phyloP scores from a whole-genome alignment of 441 rosid species.

The Eutrema salsugineum region DNA sequence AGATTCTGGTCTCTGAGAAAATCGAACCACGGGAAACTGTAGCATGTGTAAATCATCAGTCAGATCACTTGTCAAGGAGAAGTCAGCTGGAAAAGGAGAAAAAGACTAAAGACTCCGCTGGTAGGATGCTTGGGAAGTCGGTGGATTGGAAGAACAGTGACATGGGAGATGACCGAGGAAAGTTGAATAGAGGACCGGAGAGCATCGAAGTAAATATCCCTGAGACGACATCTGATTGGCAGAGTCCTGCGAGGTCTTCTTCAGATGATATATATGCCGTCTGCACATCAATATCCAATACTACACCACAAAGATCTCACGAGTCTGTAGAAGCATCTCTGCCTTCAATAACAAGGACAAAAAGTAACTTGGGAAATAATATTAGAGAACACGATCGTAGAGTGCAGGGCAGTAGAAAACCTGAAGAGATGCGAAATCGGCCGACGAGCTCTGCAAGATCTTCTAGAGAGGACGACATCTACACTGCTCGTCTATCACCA shows the following conservation, averaged over 20 bases:
- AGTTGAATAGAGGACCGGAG: slow-evolving; percentile 15
- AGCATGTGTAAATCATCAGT: slow-evolving; percentile 28
- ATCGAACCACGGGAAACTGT: slow-evolving; percentile 25
- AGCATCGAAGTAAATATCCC: slow-evolving; percentile 31
- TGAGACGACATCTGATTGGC: slow-evolving; percentile 30
- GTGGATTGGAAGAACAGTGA: slow-evolving; percentile 13
- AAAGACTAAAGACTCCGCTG: slow-evolving; percentile 1
- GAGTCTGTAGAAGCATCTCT: slow-evolving; percentile 20
- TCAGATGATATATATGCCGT: slow-evolving; percentile 27
- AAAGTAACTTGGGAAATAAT: slow-evolving; percentile 8
- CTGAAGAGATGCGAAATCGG: slow-evolving; percentile 19
- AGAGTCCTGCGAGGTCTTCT: slow-evolving; percentile 32
- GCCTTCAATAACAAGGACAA: slow-evolving; percentile 15
- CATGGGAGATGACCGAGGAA: slow-evolving; percentile 33
- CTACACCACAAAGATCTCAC: slow-evolving; percentile 17
- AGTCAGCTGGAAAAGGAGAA: slow-evolving; percentile 20
- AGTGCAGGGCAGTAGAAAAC: slow-evolving; percentile 5
- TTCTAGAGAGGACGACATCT: slow-evolving; percentile 12
- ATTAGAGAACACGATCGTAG: slow-evolving; percentile 12
- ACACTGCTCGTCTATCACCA: slow-evolving; percentile 28
- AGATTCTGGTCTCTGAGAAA: slow-evolving; percentile 23
- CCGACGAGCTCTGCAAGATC: slow-evolving; percentile 13
- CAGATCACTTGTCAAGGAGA: slow-evolving; percentile 19
- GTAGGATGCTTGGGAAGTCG: slow-evolving; percentile 21
- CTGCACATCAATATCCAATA: slow-evolving; percentile 24